Base-by-base conservation (phyloP, 768 basidiomycete genomes). In the Mrakia hoshinonis region DNA sequence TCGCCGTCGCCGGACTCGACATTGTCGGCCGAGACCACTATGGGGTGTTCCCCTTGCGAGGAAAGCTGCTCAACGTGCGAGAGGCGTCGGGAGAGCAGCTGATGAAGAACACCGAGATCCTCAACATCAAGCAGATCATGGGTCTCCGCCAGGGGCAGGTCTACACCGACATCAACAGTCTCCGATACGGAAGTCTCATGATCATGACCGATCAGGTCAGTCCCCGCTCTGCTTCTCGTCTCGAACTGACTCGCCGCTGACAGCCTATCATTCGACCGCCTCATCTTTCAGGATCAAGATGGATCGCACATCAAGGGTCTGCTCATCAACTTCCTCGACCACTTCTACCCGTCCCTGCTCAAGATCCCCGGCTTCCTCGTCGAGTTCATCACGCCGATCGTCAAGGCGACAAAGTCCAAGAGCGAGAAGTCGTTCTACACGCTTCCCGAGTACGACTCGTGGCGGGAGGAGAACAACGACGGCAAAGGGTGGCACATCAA, bases 271-370 rank as follows among this genome's bases (percentile, higher is more conserved):
- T 12, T 24, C 4, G 11, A 15, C 24, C 48, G 18, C 24, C 2
- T 51, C 61, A 15, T 7, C 15, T 11, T 24, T 0, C 77, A 96
- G 92, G 96, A 99, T 86, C 92, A 98, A 81, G 96, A 99, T 81
- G 96, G 96, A 65, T 98, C 96, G n/a, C 96, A 99, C 81, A 99
- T 99, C 82, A 99, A 99, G 80, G 96, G 96, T n/a, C 85, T 98
- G 10, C 84, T 99, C 62, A 94, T 99, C 82, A 99, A 99, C 81
- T 98, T 93, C 79, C 82, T 99, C 73, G 96, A 98, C 77, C 89
- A 94, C 78, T 98, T 93, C 80, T 97, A 89, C 80, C 96, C 96
- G 0, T 96, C 95, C 1, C 83, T 99, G 26, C 84, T 99, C 70
- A 92, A 88, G 78, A 80, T 96, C 22, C 89, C 91, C 0, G 87